Conservation (phyloP, 179 eudicot genomes). For the Drosera spatulata region DNA sequence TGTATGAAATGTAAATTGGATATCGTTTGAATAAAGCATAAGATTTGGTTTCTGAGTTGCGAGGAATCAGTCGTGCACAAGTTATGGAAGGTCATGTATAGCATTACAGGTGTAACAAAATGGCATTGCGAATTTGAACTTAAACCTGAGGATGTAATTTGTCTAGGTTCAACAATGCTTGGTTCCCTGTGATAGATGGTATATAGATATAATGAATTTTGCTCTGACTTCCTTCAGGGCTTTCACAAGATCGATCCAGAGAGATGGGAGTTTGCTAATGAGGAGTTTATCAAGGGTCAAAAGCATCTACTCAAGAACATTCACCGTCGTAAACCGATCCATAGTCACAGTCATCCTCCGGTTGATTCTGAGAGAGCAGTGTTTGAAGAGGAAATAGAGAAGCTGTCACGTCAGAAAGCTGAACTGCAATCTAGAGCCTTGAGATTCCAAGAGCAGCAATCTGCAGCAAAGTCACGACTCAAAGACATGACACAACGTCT, state of each 20-base stretch:
- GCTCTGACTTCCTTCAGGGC: constrained; percentile 34
- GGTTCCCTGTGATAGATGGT: no score
- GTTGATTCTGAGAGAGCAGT: constrained; percentile 75
- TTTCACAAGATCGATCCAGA: constrained; percentile 92
- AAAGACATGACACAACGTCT: constrained; percentile 51
- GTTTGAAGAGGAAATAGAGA: constrained; percentile 80
- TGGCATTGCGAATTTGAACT: no score
- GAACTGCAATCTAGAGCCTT: constrained; percentile 40
- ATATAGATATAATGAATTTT: no score
- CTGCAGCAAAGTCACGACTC: constrained; percentile 47
- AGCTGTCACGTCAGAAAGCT: constrained; percentile 61
- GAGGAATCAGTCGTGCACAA: no score
- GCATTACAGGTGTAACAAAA: no score
- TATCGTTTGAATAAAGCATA: no score
- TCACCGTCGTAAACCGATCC: constrained; percentile 85
- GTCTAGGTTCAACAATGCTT: no score
- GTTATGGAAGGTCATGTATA: no score
- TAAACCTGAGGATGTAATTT: no score
- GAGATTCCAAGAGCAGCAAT: constrained; percentile 43
- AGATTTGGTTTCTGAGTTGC: no score
- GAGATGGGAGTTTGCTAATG: constrained; percentile 92
- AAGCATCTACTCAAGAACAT: constrained; percentile 85
- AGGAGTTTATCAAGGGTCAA: constrained; percentile 66
- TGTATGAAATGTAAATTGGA: no score
- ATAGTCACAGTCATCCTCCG: constrained; percentile 90